Evolutionary conservation across 73 alveolate genomes (phyloP), one percentile per base, ranked within the genome.

Genomic region (Symbiodinium natans): DNA sequence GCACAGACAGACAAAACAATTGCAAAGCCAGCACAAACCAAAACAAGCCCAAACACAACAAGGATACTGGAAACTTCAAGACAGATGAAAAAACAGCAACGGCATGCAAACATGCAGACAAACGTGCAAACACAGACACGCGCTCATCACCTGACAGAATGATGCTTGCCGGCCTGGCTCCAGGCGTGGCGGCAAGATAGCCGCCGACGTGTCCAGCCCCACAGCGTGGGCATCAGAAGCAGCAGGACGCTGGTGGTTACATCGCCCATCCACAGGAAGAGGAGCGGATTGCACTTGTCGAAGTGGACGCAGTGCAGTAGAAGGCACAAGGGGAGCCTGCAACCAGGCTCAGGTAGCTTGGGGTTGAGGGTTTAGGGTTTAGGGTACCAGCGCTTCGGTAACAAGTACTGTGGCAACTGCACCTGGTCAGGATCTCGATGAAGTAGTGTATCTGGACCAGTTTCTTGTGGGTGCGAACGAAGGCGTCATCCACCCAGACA

Each of bases 141-240:
- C n/a, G n/a, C n/a, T n/a, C n/a, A n/a, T n/a, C n/a, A n/a, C n/a
- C n/a, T n/a, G n/a, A n/a, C n/a, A n/a, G n/a, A n/a, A n/a, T n/a
- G n/a, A n/a, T n/a, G n/a, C n/a, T n/a, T n/a, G n/a, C n/a, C 4
- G 34, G 86, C 95, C 95, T 88, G 95, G 95, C 95, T 88, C 42
- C 86, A 56, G 5, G 86, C 95, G n/a, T 88, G 95, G 31, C 95
- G 84, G 74, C 95, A 88, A 25, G 95, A 88, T 63, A 63, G 43
- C 43, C 96, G 87, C 34, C 94, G 94, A 33, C 96, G 96, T 27
- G 77, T 63, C 87, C 96, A 63, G 96, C 96, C 82, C 96, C 43
- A 40, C 4, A 89, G 75, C 54, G 87, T 89, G 31, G 96, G 96
- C 87, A 68, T 68, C n/a, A 89, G 48, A 38, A 89, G 43, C 33